Evolutionary conservation across 306 rosid genomes (phyloP).

Genomic region (Trichosanthes cucumerina): DNA sequence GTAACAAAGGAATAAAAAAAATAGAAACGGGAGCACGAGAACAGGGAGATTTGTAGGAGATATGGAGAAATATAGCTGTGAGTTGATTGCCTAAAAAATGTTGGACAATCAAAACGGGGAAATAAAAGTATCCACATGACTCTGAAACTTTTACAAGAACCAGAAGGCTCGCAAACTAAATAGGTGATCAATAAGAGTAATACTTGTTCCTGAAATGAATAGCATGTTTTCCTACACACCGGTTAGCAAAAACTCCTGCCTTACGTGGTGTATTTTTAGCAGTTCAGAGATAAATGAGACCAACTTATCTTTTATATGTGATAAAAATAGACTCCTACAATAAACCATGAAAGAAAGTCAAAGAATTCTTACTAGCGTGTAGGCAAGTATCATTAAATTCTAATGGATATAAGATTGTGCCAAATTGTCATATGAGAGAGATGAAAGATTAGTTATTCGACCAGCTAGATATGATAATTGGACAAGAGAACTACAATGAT

Average conservation of each 20-base stretch:
- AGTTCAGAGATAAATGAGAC: neutral
- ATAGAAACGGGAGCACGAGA: neutral
- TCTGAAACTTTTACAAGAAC: neutral
- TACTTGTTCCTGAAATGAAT: neutral
- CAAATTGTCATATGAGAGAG: neutral
- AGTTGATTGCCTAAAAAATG: neutral
- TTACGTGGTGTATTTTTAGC: neutral
- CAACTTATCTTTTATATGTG: neutral
- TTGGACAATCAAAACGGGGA: neutral
- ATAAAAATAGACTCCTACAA: neutral
- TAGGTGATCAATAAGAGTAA: neutral
- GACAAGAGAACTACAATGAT: neutral
- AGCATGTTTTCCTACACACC: neutral
- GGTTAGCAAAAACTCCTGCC: neutral
- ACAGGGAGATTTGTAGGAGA: neutral
- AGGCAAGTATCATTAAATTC: neutral
- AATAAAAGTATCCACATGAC: neutral
- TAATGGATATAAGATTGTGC: neutral
- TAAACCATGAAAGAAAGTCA: neutral
- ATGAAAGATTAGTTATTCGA: neutral
- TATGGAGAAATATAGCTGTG: neutral
- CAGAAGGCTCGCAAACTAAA: neutral
- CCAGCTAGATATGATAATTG: neutral
- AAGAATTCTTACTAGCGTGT: neutral
- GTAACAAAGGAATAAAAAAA: neutral